Base-by-base conservation (phyloP, 2,329 filamentous ascomycete genomes). In the Calonectria pseudoturangicola region DNA sequence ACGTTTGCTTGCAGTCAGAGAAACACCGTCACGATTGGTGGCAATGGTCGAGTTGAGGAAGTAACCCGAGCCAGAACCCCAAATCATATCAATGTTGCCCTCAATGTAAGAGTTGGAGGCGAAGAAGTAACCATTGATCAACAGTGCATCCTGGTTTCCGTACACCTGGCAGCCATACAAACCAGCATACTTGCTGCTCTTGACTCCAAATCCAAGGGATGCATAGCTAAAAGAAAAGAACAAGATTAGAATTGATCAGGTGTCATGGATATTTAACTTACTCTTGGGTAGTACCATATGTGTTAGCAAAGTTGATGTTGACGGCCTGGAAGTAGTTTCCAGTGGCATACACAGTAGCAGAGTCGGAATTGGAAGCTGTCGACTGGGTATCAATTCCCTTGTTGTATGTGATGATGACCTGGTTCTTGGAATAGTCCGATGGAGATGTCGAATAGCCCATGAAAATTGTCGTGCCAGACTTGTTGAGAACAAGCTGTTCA, bases 81-180 rank as follows among this genome's bases (percentile, higher is more conserved):
- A 82, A 9, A 82, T 87, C 81, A 87, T 86, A 66, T 89, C 87
- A 36, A 87, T 88, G 2, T 86, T 87, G n/a, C 87, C 87, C 66
- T 85, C 82, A 47, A 89, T 85, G 62, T 85, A 80, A 62, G 83
- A 86, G 18, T 80, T 79, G 27, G 84, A 84, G 70, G 88, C 88
- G 47, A 89, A 84, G 73, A 90, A 85, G 62, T 83, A 83, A 4
- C 88, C 87, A 30, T 79, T 83, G 18, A 86, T 86, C n/a, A 89
- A 79, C 1, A 89, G 77, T 2, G 88, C 88, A 75, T 89, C 88
- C 74, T 89, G 87, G 77, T 85, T 89, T 0, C 88, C 88, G 28
- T 82, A 83, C 27, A 89, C 82, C 10, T 83, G 79, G 73, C 86
- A 85, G 16, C 84, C 88, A 72, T 89, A 89, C 45, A 79, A 75